A percentile compares a stretch with the other conserved stretches of the same genome.
Evolutionary conservation across 2,329 filamentous ascomycete species (phyloP).

Genomic region (Fusarium xylarioides): DNA sequence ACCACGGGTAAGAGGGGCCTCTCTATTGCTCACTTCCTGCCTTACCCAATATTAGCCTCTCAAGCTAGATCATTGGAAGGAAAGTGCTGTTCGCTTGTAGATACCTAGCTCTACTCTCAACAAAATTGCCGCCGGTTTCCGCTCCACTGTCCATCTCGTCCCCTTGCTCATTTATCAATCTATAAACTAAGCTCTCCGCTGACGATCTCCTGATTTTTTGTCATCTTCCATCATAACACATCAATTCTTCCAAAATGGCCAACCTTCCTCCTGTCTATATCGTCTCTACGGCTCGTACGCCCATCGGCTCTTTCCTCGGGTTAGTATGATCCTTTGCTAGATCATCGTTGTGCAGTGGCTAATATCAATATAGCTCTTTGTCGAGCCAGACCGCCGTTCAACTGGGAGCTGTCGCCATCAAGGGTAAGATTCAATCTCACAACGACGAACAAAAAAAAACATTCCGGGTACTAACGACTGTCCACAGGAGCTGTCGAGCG

Average conservation of each 20-base stretch:
- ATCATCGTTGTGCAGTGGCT: conserved; percentile 11
- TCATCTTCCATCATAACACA: conserved; percentile 12
- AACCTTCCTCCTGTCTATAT: conserved; percentile 92
- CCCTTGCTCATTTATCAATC: conserved; percentile 14
- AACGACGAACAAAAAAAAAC: not conserved
- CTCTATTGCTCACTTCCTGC: not conserved
- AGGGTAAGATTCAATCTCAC: conserved; percentile 67
- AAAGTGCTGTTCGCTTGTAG: conserved; percentile 18
- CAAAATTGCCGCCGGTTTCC: conserved; percentile 36
- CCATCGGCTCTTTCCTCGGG: conserved; percentile 94
- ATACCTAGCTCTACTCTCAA: conserved; percentile 21
- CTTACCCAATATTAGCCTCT: conserved; percentile 12
- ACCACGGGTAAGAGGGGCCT: conserved; percentile 22
- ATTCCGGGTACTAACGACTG: not conserved
- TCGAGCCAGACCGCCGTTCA: conserved; percentile 87
- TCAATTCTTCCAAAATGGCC: conserved; percentile 67
- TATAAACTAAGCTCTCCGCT: conserved; percentile 20
- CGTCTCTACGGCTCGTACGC: conserved; percentile 89
- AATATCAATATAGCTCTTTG: conserved; percentile 71
- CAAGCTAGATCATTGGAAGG: conserved; percentile 14
- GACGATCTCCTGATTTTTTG: conserved; percentile 10
- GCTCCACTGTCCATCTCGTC: conserved; percentile 6
- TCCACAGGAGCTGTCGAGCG: conserved; percentile 79
- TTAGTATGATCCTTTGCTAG: conserved; percentile 51
- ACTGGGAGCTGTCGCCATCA: conserved; percentile 91